Evolutionary conservation across 352 stramenopile genomes (phyloP).

Genomic region (Phytophthora quininea): DNA sequence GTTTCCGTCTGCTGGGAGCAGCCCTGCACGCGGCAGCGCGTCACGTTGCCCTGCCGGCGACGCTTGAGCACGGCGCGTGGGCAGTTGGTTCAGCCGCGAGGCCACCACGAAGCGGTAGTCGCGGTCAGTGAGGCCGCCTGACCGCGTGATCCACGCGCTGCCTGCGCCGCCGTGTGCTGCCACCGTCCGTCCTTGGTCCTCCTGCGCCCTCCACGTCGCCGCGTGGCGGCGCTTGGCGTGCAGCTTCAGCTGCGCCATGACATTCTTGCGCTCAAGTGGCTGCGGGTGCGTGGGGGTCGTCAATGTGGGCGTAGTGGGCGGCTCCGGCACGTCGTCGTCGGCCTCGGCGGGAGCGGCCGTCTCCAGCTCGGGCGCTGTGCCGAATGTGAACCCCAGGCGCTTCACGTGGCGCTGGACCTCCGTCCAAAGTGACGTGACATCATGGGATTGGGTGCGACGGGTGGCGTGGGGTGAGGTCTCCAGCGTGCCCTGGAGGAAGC

Average conservation of each 20-base stretch:
- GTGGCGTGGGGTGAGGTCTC: neutral
- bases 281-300: constrained; percentile 14
- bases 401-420: constrained; percentile 9
- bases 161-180: constrained; percentile 4
- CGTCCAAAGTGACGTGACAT: constrained; percentile 16
- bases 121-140: constrained; percentile 14
- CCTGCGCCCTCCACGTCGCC: neutral
- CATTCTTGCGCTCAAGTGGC: constrained; percentile 4
- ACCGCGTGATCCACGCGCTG: constrained; percentile 16
- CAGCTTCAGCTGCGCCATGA: constrained; percentile 22
- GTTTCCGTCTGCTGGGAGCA: constrained; percentile 6
- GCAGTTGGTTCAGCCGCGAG: constrained; percentile 13
- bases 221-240: constrained; percentile 18
- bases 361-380: neutral
- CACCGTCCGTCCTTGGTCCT: constrained; percentile 13
- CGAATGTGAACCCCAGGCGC: constrained; percentile 5
- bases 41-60: constrained; percentile 1
- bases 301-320: constrained; percentile 4
- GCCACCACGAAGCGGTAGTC: constrained; percentile 25
- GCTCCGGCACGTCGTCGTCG: neutral
- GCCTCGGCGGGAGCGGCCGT: neutral
- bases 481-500: constrained; percentile 1
- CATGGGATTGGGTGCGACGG: constrained; percentile 8
- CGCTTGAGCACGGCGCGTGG: constrained; percentile 9
- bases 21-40: constrained; percentile 1